phyloP scores from a whole-genome alignment of 305 asterid genomes.

The Solanum aculeatissimum region DNA sequence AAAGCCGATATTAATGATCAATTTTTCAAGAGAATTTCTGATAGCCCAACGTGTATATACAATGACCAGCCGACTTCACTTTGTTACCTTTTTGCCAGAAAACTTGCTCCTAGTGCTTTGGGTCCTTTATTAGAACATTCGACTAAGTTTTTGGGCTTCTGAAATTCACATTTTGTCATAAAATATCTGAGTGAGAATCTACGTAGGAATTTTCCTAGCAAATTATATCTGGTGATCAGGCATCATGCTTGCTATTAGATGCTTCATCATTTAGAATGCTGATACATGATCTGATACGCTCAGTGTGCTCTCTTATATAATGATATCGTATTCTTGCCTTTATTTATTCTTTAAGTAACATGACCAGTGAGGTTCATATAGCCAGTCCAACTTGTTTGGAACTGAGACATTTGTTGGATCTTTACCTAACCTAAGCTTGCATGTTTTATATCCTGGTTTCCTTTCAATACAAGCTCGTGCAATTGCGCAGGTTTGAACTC shows the following conservation, averaged over 20 bases:
- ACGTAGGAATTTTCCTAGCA: neutral
- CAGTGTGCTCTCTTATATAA: neutral
- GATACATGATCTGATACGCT: neutral
- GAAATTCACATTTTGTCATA: neutral
- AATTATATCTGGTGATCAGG: neutral
- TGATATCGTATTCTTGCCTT: neutral
- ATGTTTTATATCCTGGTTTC: neutral
- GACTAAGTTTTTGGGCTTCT: constrained; percentile 21
- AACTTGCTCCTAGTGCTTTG: constrained; percentile 33
- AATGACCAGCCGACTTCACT: constrained; percentile 25
- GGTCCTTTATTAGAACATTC: constrained; percentile 21
- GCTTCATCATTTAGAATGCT: neutral
- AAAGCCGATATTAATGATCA: constrained; percentile 16
- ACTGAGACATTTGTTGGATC: neutral
- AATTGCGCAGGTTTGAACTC: neutral
- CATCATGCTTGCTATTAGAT: neutral
- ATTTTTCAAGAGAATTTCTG: constrained; percentile 20
- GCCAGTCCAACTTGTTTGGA: neutral
- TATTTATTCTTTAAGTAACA: neutral
- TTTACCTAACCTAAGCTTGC: neutral
- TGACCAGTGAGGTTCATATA: neutral
- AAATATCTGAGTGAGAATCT: neutral
- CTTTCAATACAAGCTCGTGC: neutral
- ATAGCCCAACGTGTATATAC: constrained; percentile 10
- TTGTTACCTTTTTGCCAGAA: constrained; percentile 34